These are phyloP conservation scores for Bremia lactucae DNA, from an alignment of 352 stramenopile genomes.

Conservation along the genomic window DNA sequence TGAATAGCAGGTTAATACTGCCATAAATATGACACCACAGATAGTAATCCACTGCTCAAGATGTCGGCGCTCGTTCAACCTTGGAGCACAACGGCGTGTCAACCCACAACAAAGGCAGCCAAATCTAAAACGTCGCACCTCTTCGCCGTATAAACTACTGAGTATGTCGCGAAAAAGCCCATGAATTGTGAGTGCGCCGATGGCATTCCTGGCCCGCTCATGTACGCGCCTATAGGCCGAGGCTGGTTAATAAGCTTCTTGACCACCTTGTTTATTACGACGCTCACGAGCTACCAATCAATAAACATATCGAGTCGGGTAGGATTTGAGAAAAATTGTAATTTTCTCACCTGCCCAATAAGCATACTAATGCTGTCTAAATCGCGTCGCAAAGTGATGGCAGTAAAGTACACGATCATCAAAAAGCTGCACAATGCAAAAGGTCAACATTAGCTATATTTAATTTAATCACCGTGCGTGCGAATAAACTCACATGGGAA, in stretches of 20 bases:
- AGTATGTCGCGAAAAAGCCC: slow-evolving; percentile 64
- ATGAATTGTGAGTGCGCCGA: slow-evolving; percentile 79
- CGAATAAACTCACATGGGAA: slow-evolving; percentile 40
- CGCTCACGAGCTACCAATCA: slow-evolving; percentile 40
- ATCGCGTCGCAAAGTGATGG: slow-evolving; percentile 70
- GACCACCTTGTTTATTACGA: slow-evolving; percentile 69
- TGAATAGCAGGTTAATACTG: slow-evolving; percentile 53
- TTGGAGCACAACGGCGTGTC: slow-evolving; percentile 8
- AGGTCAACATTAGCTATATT: neutral
- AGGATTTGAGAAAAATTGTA: neutral
- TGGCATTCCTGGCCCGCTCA: slow-evolving; percentile 62
- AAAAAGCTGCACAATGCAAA: slow-evolving; percentile 41
- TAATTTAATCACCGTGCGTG: slow-evolving; percentile 1
- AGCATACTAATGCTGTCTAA: slow-evolving; percentile 64
- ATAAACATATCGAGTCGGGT: too few species aligned
- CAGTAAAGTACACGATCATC: slow-evolving; percentile 73
- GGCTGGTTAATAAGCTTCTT: slow-evolving; percentile 66
- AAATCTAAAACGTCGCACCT: slow-evolving; percentile 19
- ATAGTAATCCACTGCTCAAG: slow-evolving; percentile 63
- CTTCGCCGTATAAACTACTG: slow-evolving; percentile 56
- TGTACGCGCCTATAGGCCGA: slow-evolving; percentile 48
- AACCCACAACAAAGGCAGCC: neutral
- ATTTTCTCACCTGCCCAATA: slow-evolving; percentile 40
- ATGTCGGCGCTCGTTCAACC: slow-evolving; percentile 36
- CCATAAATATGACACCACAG: slow-evolving; percentile 27